Evolutionary conservation across 345 rosid species (phyloP), one percentile per base, ranked within the genome.

Genomic region (Punica granatum): DNA sequence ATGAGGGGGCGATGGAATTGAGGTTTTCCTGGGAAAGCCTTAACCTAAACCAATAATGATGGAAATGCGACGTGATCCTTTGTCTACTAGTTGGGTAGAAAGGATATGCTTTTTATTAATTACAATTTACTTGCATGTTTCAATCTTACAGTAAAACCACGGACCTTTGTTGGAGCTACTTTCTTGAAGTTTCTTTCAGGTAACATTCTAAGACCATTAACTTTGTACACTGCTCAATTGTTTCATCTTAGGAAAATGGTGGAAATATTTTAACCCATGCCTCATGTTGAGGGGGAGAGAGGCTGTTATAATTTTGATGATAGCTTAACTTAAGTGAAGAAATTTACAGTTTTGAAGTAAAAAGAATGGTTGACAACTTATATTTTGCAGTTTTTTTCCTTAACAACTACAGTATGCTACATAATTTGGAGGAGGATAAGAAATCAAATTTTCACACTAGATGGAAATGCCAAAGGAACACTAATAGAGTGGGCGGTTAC

Each of bases 151-250:
- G 99, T 91, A 64, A 91, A 91, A 82, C 98, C 99, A 14, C 85
- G 93, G 53, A 74, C 92, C 5, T 54, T 89, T 60, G 88, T 83
- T 44, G 97, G 99, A 67, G 96, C 90, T 72, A 85, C 80, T 64
- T 94, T 94, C 81, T 75, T 94, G 82, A 91, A 86, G 79, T 88
- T 94, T 62, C 96, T 91, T 65, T 64, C 98, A 75, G 99, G 99
- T 94, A 86, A 70, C 33, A 30, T 7, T 69, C 39, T 43, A 41
- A 60, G 34, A 58, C 26, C 21, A 61, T 32, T 43, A 23, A 37
- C 43, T 69, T 23, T 25, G 9, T 10, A 21, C 34, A 23, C 25
- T 62, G n/a, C 43, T n/a, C n/a, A n/a, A n/a, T n/a, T n/a, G n/a
- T n/a, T n/a, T n/a, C n/a, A n/a, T n/a, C n/a, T n/a, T n/a, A n/a